Conservation (phyloP, 1,139 yeast species). For the Suhomyces ambrosiae region DNA sequence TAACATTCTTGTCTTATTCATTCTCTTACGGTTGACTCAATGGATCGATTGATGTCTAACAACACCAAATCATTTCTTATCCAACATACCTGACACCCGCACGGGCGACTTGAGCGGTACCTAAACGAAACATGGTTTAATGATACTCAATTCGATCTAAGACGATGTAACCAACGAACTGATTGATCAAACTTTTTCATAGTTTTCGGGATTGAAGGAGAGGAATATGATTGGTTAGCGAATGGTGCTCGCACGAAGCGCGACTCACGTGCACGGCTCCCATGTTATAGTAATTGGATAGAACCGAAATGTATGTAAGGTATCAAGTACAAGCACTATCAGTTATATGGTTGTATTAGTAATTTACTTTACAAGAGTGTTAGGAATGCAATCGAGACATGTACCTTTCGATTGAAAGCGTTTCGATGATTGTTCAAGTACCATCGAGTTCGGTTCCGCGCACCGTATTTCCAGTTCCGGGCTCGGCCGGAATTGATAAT, state of each 20-base stretch:
- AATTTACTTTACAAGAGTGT: no score
- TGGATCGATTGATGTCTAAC: constrained; percentile 1
- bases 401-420: no score
- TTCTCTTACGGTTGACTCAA: no score
- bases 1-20: no score
- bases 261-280: constrained; percentile 1
- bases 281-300: not conserved
- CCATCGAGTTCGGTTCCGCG: no score
- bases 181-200: constrained; percentile 16
- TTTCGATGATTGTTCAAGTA: no score
- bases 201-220: constrained; percentile 13
- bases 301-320: not conserved
- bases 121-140: constrained; percentile 61
- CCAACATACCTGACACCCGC: constrained; percentile 58
- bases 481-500: no score
- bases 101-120: constrained; percentile 64
- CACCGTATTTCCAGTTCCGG: no score
- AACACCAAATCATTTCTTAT: not conserved
- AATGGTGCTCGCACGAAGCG: constrained; percentile 8
- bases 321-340: no score
- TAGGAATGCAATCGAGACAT: no score
- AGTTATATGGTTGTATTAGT: no score
- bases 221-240: constrained; percentile 17
- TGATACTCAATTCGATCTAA: constrained; percentile 13
- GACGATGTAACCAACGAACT: constrained; percentile 11